Base-by-base conservation (phyloP, 257 asterid genomes). In the Solanum rostratum region DNA sequence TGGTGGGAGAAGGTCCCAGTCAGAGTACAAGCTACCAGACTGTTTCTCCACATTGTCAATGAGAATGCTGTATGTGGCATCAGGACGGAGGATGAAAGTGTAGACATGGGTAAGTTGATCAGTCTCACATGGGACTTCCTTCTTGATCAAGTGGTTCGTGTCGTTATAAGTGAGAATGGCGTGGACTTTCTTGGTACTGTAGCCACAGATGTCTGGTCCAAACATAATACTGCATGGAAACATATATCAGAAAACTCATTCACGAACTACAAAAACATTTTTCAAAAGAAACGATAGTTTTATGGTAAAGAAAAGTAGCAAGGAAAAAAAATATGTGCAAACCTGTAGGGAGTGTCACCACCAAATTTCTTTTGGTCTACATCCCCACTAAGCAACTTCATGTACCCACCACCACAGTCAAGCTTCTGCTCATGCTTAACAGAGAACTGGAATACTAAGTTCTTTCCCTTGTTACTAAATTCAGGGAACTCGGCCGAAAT, bases 341-440 rank as follows among this genome's bases (percentile, higher is more conserved):
- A 94, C 99, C 98, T 95, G 95, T 95, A 95, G 54, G 98, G 95
- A 79, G 98, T 94, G 87, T 95, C 98, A 63, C 98, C 99, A 19
- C 99, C 98, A 33, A 97, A 97, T 86, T 92, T 93, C 90, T 93
- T 95, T 86, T 94, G 99, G 88, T 95, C 99, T 55, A 93, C 84
- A 0, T 93, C 98, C 63, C 97, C 97, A 85, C 97, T 93, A 60
- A 97, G 92, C 87, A 97, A 87, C 86, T 97, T 97, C 99, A 97
- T 95, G 93, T 97, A 97, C 83, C 99, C 99, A 90, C 99, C 99
- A 84, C 98, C 99, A 86, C 99, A 97, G 91, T 97, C 99, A 80
- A 97, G 98, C 91, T 97, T 97, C 88, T 97, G 99, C 87, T 97
- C 99, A 83, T 97, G 99, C 93, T 97, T 97, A 86, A 97, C 98